Evolutionary conservation across 345 rosid species (phyloP).

Genomic region (Acer saccharum): DNA sequence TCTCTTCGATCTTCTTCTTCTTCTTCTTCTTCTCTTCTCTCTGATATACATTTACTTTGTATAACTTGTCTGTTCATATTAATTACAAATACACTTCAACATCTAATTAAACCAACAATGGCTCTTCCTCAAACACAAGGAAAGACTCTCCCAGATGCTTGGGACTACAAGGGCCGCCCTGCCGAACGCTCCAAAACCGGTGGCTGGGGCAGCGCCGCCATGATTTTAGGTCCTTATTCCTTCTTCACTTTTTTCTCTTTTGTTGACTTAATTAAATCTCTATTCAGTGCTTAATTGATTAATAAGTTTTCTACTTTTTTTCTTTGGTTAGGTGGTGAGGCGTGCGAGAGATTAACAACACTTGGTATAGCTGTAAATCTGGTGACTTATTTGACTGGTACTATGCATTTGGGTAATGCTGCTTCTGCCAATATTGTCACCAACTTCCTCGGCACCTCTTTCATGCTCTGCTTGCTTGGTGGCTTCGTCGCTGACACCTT

Average conservation of each 20-base stretch:
- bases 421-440: slow-evolving; percentile 84
- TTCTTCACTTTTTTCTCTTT: background rate
- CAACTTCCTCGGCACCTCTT: slow-evolving; percentile 92
- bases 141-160: slow-evolving; percentile 70
- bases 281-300: background rate
- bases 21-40: slow-evolving; percentile 9
- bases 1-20: slow-evolving; percentile 12
- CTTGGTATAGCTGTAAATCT: slow-evolving; percentile 90
- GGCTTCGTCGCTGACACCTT: slow-evolving; percentile 94
- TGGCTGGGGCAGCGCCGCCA: slow-evolving; percentile 92
- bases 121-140: slow-evolving; percentile 54
- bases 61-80: background rate
- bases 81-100: background rate
- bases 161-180: slow-evolving; percentile 88
- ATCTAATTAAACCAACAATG: slow-evolving; percentile 22
- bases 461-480: slow-evolving; percentile 92
- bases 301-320: background rate
- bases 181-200: slow-evolving; percentile 70
- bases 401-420: slow-evolving; percentile 93
- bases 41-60: slow-evolving; percentile 3
- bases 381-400: slow-evolving; percentile 88
- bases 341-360: slow-evolving; percentile 86
- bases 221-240: slow-evolving; percentile 68
- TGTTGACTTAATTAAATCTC: background rate
- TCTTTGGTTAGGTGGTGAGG: slow-evolving; percentile 59